These are phyloP conservation scores for Oryza meridionalis DNA, from an alignment of 176 grass and related monocot genomes.

Conservation along the genomic window DNA sequence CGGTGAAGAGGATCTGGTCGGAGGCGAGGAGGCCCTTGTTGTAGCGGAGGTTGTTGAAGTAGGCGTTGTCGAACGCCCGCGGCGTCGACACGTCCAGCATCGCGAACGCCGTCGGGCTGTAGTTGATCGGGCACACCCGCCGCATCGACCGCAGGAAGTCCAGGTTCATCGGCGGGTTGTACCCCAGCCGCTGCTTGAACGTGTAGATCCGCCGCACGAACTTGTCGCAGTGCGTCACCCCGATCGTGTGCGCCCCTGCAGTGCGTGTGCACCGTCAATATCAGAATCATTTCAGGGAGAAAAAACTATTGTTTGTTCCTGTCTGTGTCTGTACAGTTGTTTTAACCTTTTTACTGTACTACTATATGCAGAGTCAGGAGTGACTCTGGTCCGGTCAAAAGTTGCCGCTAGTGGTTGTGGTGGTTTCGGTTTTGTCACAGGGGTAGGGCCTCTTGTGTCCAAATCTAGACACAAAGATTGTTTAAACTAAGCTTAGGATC, in stretches of 20 bases:
- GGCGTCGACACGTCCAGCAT: conserved; percentile 65
- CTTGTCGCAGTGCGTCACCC: conserved; percentile 85
- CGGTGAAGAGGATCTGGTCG: conserved; percentile 75
- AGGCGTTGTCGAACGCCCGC: conserved; percentile 72
- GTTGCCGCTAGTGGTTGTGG: conserved; percentile 5
- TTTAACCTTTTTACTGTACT: neutral
- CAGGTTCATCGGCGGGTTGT: conserved; percentile 85
- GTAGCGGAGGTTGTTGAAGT: conserved; percentile 78
- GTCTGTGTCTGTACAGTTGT: neutral
- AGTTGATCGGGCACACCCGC: conserved; percentile 57
- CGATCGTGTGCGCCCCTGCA: conserved; percentile 77
- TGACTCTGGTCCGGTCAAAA: conserved; percentile 36
- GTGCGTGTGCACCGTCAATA: neutral
- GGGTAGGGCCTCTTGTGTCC: neutral
- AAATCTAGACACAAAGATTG: conserved; percentile 20
- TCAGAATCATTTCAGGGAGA: neutral
- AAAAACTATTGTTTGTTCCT: neutral
- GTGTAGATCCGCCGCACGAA: conserved; percentile 79
- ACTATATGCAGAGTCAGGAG: conserved; percentile 8
- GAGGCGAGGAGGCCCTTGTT: conserved; percentile 81
- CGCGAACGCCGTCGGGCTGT: conserved; percentile 43
- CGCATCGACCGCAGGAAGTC: conserved; percentile 69
- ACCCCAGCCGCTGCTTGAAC: conserved; percentile 59
- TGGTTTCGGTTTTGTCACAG: conserved; percentile 4
- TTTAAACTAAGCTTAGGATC: conserved; percentile 1